A percentile compares a stretch with the other conserved stretches of the same genome.
These are phyloP conservation scores for Penicillium waksmanii DNA, from an alignment of 495 filamentous ascomycete genomes.

Conservation along the genomic window DNA sequence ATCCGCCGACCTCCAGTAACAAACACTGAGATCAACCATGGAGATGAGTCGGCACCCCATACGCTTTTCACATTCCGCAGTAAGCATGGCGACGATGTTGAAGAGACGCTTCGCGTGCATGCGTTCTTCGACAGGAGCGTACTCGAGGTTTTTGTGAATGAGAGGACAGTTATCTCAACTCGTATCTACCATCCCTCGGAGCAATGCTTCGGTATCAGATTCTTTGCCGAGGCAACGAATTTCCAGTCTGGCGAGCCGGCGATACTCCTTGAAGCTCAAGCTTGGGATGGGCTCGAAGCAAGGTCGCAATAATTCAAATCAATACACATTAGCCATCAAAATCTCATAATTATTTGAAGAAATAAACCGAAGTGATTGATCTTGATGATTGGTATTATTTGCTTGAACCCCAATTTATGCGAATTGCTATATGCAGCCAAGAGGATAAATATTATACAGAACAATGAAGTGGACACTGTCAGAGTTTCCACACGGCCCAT, in stretches of 20 bases:
- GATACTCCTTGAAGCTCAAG: constrained; percentile 26
- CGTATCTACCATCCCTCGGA: constrained; percentile 33
- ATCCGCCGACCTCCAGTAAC: constrained; percentile 34
- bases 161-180: constrained; percentile 42
- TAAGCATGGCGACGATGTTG: constrained; percentile 20
- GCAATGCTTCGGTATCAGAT: constrained; percentile 23
- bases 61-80: constrained; percentile 39
- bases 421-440: constrained; percentile 25
- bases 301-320: neutral
- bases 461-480: constrained; percentile 25
- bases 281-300: constrained; percentile 39
- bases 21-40: constrained; percentile 35
- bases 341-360: neutral
- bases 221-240: constrained; percentile 31
- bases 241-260: constrained; percentile 3
- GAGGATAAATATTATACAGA: constrained; percentile 27
- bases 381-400: constrained; percentile 16
- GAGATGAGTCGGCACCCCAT: constrained; percentile 36
- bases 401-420: constrained; percentile 34
- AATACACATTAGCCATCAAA: neutral
- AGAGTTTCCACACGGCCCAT: constrained; percentile 68
- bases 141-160: constrained; percentile 46
- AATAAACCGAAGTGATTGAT: neutral
- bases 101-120: constrained; percentile 40
- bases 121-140: constrained; percentile 44